phyloP scores from a whole-genome alignment of 352 stramenopile genomes.

The Phytophthora sojae region DNA sequence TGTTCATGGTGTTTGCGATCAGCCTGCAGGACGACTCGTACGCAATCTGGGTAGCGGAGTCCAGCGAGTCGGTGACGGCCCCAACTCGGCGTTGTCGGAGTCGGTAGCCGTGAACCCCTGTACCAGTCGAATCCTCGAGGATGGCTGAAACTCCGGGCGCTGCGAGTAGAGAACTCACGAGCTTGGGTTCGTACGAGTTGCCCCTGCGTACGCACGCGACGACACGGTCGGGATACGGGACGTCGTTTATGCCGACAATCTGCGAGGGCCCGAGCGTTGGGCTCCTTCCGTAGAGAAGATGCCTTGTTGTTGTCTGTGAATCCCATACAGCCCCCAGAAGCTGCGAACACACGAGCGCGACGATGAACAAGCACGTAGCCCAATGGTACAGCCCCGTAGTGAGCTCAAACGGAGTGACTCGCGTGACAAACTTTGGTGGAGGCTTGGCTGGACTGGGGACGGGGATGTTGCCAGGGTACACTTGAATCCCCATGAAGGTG shows the following conservation, averaged over 20 bases:
- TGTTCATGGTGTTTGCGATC: constrained; percentile 28
- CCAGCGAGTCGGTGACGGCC: constrained; percentile 31
- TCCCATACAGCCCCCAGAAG: constrained; percentile 45
- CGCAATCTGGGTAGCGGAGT: constrained; percentile 11
- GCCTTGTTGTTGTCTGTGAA: not conserved
- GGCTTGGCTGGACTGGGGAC: not conserved
- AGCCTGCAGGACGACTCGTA: constrained; percentile 12
- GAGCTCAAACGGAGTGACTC: constrained; percentile 9
- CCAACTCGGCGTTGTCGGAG: constrained; percentile 26
- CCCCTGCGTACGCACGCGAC: constrained; percentile 44
- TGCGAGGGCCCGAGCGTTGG: constrained; percentile 16
- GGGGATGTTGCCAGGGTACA: constrained; percentile 1
- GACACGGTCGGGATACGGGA: constrained; percentile 53
- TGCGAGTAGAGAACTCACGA: constrained; percentile 43
- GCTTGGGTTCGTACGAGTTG: constrained; percentile 33
- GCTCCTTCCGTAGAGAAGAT: constrained; percentile 23
- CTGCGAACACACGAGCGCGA: constrained; percentile 40
- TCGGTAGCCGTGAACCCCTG: constrained; percentile 24
- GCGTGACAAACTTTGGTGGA: not conserved
- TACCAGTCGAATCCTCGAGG: constrained; percentile 23
- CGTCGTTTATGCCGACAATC: constrained; percentile 52
- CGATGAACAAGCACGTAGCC: constrained; percentile 3
- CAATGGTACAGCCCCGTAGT: constrained; percentile 20
- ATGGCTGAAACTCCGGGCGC: constrained; percentile 18
- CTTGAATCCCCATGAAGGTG: not conserved